Evolutionary conservation across 805 yeast species (phyloP).

Genomic region (Candida silvicultrix): DNA sequence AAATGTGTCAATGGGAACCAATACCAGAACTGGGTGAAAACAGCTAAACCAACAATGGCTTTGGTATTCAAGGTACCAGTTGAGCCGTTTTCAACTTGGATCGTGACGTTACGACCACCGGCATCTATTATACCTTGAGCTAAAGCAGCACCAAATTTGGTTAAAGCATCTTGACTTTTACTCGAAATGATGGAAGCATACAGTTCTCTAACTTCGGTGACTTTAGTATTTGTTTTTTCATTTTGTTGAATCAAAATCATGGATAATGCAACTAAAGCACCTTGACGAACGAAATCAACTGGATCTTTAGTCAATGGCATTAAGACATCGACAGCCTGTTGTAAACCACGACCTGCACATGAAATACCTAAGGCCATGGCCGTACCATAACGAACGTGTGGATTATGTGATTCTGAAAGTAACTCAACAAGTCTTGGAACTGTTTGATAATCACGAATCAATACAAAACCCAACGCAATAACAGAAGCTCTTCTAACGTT

Average conservation of each 20-base stretch:
- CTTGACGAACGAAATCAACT: constrained; percentile 96
- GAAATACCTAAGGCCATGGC: constrained; percentile 96
- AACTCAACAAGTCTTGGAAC: constrained; percentile 94
- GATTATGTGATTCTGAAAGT: constrained; percentile 89
- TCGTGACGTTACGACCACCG: constrained; percentile 97
- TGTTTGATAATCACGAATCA: constrained; percentile 84
- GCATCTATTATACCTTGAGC: constrained; percentile 98
- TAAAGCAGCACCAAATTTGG: constrained; percentile 94
- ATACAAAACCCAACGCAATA: constrained; percentile 81
- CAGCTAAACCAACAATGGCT: constrained; percentile 86
- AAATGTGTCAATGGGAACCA: constrained; percentile 98
- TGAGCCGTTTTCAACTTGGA: constrained; percentile 79
- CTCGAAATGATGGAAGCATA: constrained; percentile 72
- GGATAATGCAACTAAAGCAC: constrained; percentile 87
- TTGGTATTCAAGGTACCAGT: constrained; percentile 87
- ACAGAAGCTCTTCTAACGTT: constrained; percentile 97
- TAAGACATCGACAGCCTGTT: constrained; percentile 84
- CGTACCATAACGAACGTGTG: constrained; percentile 97
- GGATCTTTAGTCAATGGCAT: constrained; percentile 92
- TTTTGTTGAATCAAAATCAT: constrained; percentile 88
- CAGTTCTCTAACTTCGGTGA: constrained; percentile 66
- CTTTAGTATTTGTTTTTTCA: constrained; percentile 76
- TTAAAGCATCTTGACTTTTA: constrained; percentile 94
- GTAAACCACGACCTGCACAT: constrained; percentile 90
- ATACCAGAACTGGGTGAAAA: constrained; percentile 93